A percentile compares a stretch with the other conserved stretches of the same genome.
Conservation (phyloP, 208 protist species). For the Angomonas ambiguus region DNA sequence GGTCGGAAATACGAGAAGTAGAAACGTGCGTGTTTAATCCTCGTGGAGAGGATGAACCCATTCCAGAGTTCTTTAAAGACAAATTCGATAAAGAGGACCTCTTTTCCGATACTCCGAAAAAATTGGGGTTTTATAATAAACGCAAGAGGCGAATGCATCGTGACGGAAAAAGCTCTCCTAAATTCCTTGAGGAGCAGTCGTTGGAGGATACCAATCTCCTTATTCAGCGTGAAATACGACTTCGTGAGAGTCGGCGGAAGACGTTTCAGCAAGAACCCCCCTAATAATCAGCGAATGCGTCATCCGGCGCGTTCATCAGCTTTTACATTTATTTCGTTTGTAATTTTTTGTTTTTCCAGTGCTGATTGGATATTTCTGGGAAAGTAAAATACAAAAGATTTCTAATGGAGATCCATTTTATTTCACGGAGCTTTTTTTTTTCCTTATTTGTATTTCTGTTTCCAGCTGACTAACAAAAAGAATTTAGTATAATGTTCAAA, state of each 20-base stretch:
- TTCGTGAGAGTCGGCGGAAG: background rate
- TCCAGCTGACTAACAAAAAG: background rate
- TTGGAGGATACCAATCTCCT: background rate
- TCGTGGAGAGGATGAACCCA: background rate
- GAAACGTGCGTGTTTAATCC: background rate
- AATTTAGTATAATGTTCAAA: constrained; percentile 13
- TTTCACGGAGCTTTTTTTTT: background rate
- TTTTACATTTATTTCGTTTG: background rate
- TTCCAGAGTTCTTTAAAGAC: background rate
- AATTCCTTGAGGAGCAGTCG: background rate
- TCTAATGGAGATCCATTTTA: too few species aligned
- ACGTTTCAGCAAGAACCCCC: too few species aligned
- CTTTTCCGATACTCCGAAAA: background rate
- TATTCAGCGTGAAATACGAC: background rate
- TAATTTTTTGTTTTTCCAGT: constrained; percentile 11
- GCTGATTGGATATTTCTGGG: background rate
- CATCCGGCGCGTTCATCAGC: background rate
- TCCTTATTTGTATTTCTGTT: background rate
- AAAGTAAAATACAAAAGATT: too few species aligned
- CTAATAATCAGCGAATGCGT: too few species aligned
- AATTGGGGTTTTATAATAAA: background rate
- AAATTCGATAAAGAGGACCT: background rate
- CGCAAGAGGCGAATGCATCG: too few species aligned
- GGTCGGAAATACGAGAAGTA: background rate
- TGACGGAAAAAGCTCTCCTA: too few species aligned